Base-by-base conservation (phyloP, 2,329 filamentous ascomycete species). In the Fusarium sp. region DNA sequence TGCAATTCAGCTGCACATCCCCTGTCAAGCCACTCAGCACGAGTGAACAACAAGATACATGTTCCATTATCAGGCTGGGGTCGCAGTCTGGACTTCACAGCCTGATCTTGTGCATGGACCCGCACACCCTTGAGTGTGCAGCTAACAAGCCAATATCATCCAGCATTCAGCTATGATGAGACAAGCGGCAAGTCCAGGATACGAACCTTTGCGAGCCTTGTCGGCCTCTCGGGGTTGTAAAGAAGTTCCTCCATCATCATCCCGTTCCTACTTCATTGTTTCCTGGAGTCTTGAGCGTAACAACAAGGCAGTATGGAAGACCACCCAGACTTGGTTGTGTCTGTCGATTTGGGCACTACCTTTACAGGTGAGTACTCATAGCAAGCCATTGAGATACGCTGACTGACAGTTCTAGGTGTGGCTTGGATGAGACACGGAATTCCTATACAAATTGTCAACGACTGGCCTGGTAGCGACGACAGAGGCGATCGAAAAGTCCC, bases 401-500 rank as follows among this genome's bases (percentile, higher is more conserved):
- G 29, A 70, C 46, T 5, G 5, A 9, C 32, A 8, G 16, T 25
- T 25, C 4, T 27, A 80, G 80, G 79, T 20, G 80, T 80, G 27
- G 80, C 75, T 38, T 81, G 71, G 75, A 82, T 81, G 79, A 79
- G 79, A 20, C 75, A 79, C 6, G 77, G 78, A 45, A 81, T 75
- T 13, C 81, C 82, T 4, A 81, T 84, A 48, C 82, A 84, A 54
- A 76, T 83, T 34, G 80, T 85, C 69, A 81, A 85, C 73, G 84
- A 86, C 77, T 88, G 86, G 86, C 86, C 86, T 1, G 85, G 85
- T 5, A 82, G 82, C 45, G 82, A 82, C 13, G 84, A 85, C 58
- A 82, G 82, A 59, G 84, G 84, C 52, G 85, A 88, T 66, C 85
- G 86, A 67, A 88, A 88, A 69, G 85, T 87, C 0, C 85, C 85